Evolutionary conservation across 2,329 filamentous ascomycete genomes (phyloP), one percentile per base, ranked within the genome.

Genomic region (Elsinoe arachidis): DNA sequence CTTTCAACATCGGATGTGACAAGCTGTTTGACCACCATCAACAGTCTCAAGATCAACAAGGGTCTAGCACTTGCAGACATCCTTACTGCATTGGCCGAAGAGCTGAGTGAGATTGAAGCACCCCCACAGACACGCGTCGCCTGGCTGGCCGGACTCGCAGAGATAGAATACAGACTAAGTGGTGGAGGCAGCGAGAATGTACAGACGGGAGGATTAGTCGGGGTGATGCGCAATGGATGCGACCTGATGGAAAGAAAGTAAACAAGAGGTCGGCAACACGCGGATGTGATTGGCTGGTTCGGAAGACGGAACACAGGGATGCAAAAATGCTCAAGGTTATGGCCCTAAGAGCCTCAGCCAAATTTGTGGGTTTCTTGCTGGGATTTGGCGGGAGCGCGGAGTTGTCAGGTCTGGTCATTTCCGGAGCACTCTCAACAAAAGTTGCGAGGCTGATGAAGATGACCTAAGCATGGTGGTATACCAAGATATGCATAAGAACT

Each of bases 61-160:
- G 93, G 93, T 0, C 77, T 99, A 49, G 93, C 93, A 1, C 73
- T 99, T 60, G 93, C 93, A 2, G 93, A 99, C 69, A 96, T 99
- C 58, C 82, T 99, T 62, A 95, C 90, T 0, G 83, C 89, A 0
- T 70, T 97, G 39, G 83, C 87, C 0, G 91, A 96, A 65, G 87
- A 96, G 73, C 72, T 99, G 58, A 80, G 82, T 17, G 86, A 85
- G 68, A 75, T 96, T 52, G 89, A 96, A 63, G 93, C 96, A 11
- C 87, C 86, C 55, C 79, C 89, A 0, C 87, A 92, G 69, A 92
- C 90, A 10, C 87, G 93, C 78, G 87, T 97, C 55, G 82, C 85
- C 2, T 99, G 93, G 93, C 76, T 99, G 60, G 87, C 93, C 59
- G 91, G 91, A 0, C 74, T 99, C 57, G 90, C 92, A 0, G 88